Evolutionary conservation across 2,329 filamentous ascomycete species (phyloP).

Genomic region (Triangularia verruculosa): DNA sequence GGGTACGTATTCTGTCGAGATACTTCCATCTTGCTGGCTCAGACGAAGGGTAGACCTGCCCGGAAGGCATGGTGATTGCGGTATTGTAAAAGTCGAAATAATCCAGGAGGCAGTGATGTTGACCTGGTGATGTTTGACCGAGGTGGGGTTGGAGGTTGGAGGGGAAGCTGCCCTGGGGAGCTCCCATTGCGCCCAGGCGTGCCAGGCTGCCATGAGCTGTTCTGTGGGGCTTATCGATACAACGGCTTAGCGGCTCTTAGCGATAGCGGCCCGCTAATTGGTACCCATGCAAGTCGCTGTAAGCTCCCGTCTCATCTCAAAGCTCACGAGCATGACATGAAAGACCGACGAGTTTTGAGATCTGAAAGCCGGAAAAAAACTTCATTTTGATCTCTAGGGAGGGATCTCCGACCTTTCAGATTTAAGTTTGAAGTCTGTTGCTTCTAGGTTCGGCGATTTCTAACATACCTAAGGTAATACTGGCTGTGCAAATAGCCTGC

Average conservation of each 20-base stretch:
- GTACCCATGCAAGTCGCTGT: background rate
- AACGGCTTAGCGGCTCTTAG: background rate
- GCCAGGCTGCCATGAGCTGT: background rate
- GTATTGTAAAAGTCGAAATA: background rate
- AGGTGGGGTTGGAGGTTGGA: background rate
- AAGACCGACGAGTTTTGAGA: background rate
- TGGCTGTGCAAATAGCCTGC: too few species aligned
- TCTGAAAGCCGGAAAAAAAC: too few species aligned
- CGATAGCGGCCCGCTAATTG: background rate
- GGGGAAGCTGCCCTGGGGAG: background rate
- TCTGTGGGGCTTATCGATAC: background rate
- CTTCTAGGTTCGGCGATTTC: too few species aligned
- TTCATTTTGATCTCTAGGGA: too few species aligned
- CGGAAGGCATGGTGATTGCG: slow-evolving; percentile 19
- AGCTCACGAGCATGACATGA: background rate
- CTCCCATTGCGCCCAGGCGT: background rate
- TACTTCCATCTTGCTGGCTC: slow-evolving; percentile 54
- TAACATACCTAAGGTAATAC: too few species aligned
- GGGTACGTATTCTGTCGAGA: slow-evolving; percentile 75
- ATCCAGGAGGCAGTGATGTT: background rate
- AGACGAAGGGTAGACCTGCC: slow-evolving; percentile 22
- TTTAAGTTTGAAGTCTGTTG: too few species aligned
- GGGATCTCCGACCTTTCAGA: too few species aligned
- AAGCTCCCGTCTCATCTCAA: background rate
- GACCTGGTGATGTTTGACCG: background rate